phyloP scores from a whole-genome alignment of 2,329 filamentous ascomycete genomes.

The Penicillium paneum region DNA sequence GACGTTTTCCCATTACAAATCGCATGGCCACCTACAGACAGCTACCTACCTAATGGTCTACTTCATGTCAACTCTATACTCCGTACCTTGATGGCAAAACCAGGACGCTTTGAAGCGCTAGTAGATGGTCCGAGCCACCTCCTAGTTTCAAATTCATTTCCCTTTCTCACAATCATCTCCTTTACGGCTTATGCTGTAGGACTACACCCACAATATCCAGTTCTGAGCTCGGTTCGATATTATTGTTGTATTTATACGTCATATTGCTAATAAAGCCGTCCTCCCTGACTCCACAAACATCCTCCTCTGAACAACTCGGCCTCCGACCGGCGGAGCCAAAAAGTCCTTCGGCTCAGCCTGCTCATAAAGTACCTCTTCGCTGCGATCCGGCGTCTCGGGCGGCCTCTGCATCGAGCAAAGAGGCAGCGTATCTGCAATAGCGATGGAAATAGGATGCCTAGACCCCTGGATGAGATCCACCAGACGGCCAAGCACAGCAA shows the following conservation, averaged over 20 bases:
- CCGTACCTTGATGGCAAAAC: not conserved
- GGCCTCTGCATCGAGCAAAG: conserved; percentile 18
- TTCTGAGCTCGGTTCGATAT: not conserved
- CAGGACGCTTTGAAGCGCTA: not conserved
- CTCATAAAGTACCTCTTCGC: conserved; percentile 5
- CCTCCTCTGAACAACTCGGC: conserved; percentile 9
- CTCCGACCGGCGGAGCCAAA: conserved; percentile 2
- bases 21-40: conserved; percentile 10
- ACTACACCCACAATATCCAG: not conserved
- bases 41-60: not conserved
- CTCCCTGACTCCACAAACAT: conserved; percentile 9
- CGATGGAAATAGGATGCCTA: conserved; percentile 20
- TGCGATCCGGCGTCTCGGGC: conserved; percentile 10
- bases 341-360: conserved; percentile 12
- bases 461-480: conserved; percentile 39
- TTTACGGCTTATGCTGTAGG: not conserved
- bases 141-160: not conserved
- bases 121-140: not conserved
- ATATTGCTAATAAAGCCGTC: not conserved
- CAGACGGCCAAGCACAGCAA: conserved; percentile 51
- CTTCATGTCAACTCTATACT: not conserved
- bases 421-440: conserved; percentile 24
- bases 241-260: not conserved
- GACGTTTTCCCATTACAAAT: conserved; percentile 9
- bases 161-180: no score